These are phyloP conservation scores for Yamadazyma insecticola DNA, from an alignment of 805 yeast species.

Conservation along the genomic window DNA sequence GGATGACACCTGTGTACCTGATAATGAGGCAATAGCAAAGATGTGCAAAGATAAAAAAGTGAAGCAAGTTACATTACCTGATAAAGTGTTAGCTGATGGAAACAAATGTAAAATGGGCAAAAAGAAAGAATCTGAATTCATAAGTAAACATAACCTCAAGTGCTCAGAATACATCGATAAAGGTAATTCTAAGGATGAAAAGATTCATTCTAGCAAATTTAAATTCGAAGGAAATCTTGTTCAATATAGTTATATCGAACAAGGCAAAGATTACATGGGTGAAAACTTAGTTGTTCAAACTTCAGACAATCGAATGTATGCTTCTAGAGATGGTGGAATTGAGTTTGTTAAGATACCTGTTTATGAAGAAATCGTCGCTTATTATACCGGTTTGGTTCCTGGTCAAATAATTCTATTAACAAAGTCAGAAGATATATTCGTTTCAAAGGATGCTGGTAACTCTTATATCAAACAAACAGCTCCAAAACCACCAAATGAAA, in stretches of 20 bases:
- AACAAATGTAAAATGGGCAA: constrained; percentile 36
- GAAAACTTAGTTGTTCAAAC: constrained; percentile 57
- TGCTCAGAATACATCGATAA: constrained; percentile 27
- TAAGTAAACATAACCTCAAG: constrained; percentile 23
- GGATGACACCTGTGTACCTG: constrained; percentile 45
- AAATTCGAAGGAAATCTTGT: constrained; percentile 49
- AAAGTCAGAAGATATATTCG: constrained; percentile 43
- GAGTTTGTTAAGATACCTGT: constrained; percentile 30
- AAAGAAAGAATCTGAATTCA: constrained; percentile 18
- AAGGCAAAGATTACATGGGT: constrained; percentile 29
- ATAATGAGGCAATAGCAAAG: constrained; percentile 16
- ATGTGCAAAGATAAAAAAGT: constrained; percentile 19
- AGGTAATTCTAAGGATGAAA: constrained; percentile 10
- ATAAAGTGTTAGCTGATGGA: constrained; percentile 42
- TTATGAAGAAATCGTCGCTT: constrained; percentile 28
- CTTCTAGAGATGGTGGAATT: constrained; percentile 54
- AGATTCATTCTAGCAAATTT: constrained; percentile 34
- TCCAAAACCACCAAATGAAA: constrained; percentile 46
- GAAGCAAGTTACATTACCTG: constrained; percentile 24
- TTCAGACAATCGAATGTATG: constrained; percentile 43
- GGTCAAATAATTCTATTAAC: constrained; percentile 57
- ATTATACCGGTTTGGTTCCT: constrained; percentile 49
- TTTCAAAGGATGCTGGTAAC: constrained; percentile 65
- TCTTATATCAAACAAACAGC: constrained; percentile 43
- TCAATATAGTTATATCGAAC: constrained; percentile 60